Base-by-base conservation (phyloP, 2,329 filamentous ascomycete species). In the Xylariomycetidae sp. region DNA sequence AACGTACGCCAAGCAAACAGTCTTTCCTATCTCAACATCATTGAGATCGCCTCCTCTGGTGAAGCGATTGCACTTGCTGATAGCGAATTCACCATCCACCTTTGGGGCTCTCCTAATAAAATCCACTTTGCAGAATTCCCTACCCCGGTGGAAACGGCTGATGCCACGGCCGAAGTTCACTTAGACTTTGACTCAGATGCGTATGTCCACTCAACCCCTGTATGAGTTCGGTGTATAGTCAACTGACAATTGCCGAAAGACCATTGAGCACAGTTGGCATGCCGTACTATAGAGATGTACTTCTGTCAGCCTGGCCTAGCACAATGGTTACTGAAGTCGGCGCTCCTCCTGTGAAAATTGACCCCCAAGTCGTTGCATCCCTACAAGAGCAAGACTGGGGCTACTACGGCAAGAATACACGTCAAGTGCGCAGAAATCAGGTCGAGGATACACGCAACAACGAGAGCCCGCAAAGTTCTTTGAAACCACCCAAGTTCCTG, bases 301-400 rank as follows among this genome's bases (percentile, higher is more conserved):
- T 98, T 9, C 71, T 94, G 23, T 98, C 92, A 3, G 82, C 86
- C 23, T 96, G 90, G 88, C 88, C 92, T 16, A 81, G 79, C 38
- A 85, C 90, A 52, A 70, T 89, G 49, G 62, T 92, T 2, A 90
- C 84, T 37, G 88, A 96, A 56, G 75, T 94, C 25, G 90, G 90
- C 22, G 87, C 85, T 11, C 86, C 88, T 12, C 85, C 89, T 1
- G 63, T 72, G 10, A 86, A 82, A 41, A 72, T 89, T 33, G 89
- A 96, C 44, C 66, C 74, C 3, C 72, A 80, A 18, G 74, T 89
- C 20, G 58, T 94, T 14, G 69, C 75, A 4, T 76, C 74, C 14
- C 72, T 94, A 37, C 83, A 83, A 33, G 66, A 77, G 16, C 77
- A 77, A 13, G 86, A 94, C 20, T 80, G 87, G 55, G 88, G 86